These are phyloP conservation scores for Pleurotus sapidus DNA, from an alignment of 768 basidiomycete genomes.

Conservation along the genomic window DNA sequence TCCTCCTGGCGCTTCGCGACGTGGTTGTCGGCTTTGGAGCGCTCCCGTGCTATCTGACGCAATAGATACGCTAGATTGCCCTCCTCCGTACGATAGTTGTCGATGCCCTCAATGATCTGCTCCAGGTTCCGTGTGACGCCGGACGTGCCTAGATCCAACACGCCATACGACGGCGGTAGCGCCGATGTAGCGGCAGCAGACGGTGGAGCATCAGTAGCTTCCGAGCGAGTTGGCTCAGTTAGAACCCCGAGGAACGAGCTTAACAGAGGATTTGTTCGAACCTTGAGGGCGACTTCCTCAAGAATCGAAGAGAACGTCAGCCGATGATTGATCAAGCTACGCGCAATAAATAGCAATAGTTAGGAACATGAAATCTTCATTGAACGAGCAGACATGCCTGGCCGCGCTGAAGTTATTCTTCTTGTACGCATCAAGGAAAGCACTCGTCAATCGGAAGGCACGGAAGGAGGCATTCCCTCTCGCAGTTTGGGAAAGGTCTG, in stretches of 20 bases:
- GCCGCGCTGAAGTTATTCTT: slow-evolving; percentile 80
- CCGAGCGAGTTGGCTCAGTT: slow-evolving; percentile 40
- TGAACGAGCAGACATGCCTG: slow-evolving; percentile 50
- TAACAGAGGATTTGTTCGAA: slow-evolving; percentile 79
- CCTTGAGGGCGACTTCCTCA: slow-evolving; percentile 80
- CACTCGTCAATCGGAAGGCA: slow-evolving; percentile 79
- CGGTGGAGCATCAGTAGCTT: slow-evolving; percentile 33
- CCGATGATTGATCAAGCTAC: slow-evolving; percentile 74
- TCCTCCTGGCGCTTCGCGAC: slow-evolving; percentile 88
- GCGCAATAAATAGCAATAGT: slow-evolving; percentile 14
- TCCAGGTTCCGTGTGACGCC: slow-evolving; percentile 77
- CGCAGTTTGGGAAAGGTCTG: slow-evolving; percentile 76
- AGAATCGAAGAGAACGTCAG: slow-evolving; percentile 85
- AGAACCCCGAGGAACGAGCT: slow-evolving; percentile 75
- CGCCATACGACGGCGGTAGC: slow-evolving; percentile 60
- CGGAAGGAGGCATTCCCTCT: slow-evolving; percentile 87
- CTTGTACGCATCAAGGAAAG: slow-evolving; percentile 81
- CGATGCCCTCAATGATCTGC: slow-evolving; percentile 81
- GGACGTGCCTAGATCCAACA: slow-evolving; percentile 67
- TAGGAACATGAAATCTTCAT: slow-evolving; percentile 11
- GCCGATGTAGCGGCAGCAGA: slow-evolving; percentile 35
- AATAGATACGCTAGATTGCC: slow-evolving; percentile 87
- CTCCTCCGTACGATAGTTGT: slow-evolving; percentile 86
- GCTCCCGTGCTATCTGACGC: slow-evolving; percentile 88
- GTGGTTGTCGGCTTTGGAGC: slow-evolving; percentile 72